These are phyloP conservation scores for Candida jianshihensis DNA, from an alignment of 805 yeast genomes.

Conservation along the genomic window DNA sequence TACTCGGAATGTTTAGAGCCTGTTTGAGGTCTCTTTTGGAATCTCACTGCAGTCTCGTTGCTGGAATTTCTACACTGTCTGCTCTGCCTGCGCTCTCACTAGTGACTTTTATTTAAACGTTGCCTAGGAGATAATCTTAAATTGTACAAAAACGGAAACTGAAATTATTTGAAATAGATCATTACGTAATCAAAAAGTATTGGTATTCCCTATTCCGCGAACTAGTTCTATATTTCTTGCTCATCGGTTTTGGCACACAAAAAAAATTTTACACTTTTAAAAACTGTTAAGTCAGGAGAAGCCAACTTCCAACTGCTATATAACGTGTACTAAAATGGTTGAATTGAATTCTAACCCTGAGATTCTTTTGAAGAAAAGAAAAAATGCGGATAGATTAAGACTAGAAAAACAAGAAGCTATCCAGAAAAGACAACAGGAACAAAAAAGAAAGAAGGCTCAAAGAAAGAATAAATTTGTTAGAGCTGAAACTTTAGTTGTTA, in stretches of 20 bases:
- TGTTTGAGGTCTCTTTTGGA: no score
- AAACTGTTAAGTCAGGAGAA: no score
- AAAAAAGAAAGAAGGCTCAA: constrained; percentile 35
- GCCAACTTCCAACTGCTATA: not conserved
- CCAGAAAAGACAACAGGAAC: constrained; percentile 40
- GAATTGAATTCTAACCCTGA: constrained; percentile 67
- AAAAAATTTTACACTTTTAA: not conserved
- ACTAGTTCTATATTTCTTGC: not conserved
- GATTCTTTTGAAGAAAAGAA: constrained; percentile 69
- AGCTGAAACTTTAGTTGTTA: constrained; percentile 68
- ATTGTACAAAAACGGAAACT: no score
- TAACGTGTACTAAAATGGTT: constrained; percentile 11
- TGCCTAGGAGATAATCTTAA: no score
- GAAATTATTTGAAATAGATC: not conserved
- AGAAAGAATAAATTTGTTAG: constrained; percentile 52
- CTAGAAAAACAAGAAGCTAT: constrained; percentile 67
- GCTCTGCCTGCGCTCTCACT: no score
- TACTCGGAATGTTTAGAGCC: no score
- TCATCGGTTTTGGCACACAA: not conserved
- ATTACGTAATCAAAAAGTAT: not conserved
- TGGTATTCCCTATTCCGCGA: not conserved
- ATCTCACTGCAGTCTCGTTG: no score
- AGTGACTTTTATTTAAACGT: no score
- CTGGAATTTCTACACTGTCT: no score
- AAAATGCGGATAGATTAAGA: constrained; percentile 67